Percentiles rank a stretch among this genome's conserved stretches.
These are phyloP conservation scores for Septoria linicola DNA, from an alignment of 2,329 filamentous ascomycete genomes.

Conservation along the genomic window DNA sequence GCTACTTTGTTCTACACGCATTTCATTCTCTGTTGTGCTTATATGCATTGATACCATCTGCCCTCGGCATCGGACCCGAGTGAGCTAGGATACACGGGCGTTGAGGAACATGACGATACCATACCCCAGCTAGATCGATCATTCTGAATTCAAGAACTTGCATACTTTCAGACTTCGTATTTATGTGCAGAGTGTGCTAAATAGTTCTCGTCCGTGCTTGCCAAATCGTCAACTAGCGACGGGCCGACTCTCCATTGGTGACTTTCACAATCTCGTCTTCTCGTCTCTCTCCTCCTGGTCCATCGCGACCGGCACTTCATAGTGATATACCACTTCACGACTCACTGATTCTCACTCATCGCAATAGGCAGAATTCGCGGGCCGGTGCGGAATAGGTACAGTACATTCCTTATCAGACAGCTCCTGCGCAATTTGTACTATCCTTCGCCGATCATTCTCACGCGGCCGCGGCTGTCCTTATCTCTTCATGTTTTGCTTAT, in stretches of 20 bases:
- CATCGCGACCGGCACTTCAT: too few relatives aligned
- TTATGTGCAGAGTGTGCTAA: too few relatives aligned
- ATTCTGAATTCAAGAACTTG: background rate
- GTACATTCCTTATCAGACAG: constrained; percentile 7
- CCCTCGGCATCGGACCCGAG: constrained; percentile 7
- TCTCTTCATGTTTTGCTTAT: constrained; percentile 8
- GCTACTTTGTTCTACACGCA: background rate
- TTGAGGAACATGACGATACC: constrained; percentile 7
- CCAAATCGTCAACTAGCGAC: too few relatives aligned
- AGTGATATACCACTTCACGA: too few relatives aligned
- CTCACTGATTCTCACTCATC: too few relatives aligned
- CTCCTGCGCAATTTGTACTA: background rate
- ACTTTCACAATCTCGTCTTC: too few relatives aligned
- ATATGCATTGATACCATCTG: constrained; percentile 10
- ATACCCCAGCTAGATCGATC: constrained; percentile 12
- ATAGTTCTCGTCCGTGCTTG: too few relatives aligned
- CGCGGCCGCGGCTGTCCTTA: constrained; percentile 10
- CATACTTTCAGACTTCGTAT: too few relatives aligned
- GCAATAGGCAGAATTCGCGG: too few relatives aligned
- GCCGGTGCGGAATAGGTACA: too few relatives aligned
- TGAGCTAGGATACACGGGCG: constrained; percentile 10
- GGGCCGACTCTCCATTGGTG: too few relatives aligned
- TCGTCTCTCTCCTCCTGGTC: too few relatives aligned
- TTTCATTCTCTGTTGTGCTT: background rate
- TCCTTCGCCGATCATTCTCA: constrained; percentile 8